Evolutionary conservation across 192 early-diverging fungal genomes (phyloP).

Genomic region (Obelidium mucronatum): DNA sequence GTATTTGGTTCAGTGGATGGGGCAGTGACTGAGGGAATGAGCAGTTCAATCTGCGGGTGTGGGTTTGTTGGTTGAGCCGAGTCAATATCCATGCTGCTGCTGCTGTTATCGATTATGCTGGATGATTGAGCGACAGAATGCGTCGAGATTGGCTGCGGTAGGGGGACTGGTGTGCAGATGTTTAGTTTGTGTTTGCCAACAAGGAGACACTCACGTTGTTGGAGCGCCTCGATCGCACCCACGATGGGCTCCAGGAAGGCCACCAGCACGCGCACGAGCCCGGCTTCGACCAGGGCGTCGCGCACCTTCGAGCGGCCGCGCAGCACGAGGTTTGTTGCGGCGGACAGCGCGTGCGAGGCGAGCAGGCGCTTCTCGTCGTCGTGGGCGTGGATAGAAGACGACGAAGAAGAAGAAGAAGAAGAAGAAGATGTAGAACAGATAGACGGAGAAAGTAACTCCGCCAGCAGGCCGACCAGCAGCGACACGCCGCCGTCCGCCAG

Average conservation of each 20-base stretch:
- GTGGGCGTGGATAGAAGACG: not conserved
- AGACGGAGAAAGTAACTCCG: not conserved
- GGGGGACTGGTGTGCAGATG: not conserved
- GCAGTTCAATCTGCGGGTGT: too few relatives aligned
- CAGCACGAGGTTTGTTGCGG: slow-evolving; percentile 86
- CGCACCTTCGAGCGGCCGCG: slow-evolving; percentile 81
- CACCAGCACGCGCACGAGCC: slow-evolving; percentile 83
- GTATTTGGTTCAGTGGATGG: slow-evolving; percentile 24
- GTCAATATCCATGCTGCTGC: not conserved
- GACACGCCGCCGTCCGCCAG: slow-evolving; percentile 89
- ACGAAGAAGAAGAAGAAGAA: not conserved
- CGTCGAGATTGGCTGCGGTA: not conserved
- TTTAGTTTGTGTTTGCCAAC: not conserved
- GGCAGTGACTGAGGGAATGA: not conserved
- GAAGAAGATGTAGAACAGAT: too few relatives aligned
- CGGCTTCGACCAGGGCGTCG: slow-evolving; percentile 84
- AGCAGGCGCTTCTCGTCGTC: not conserved
- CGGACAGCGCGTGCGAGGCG: slow-evolving; percentile 45
- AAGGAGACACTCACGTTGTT: not conserved
- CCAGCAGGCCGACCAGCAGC: slow-evolving; percentile 81
- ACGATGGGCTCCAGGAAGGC: slow-evolving; percentile 69
- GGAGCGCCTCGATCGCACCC: slow-evolving; percentile 23
- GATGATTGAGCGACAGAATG: too few relatives aligned
- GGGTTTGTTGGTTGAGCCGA: too few relatives aligned
- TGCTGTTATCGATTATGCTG: slow-evolving; percentile 7